phyloP scores from a whole-genome alignment of 495 filamentous ascomycete species.

The Daldinia grandis region DNA sequence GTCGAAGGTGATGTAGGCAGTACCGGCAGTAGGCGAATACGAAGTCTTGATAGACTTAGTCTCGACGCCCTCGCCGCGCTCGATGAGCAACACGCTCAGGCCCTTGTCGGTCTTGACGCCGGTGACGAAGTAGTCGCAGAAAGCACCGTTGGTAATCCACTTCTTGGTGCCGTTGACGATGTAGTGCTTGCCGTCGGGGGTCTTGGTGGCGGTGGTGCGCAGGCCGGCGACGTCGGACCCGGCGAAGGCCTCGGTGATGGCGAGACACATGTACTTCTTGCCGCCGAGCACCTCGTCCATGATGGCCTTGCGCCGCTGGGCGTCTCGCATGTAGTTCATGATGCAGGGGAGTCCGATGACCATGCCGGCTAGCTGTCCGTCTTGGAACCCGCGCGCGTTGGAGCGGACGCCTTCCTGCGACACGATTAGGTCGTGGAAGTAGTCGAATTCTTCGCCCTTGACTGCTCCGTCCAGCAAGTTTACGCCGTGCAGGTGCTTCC shows the following conservation, averaged over 20 bases:
- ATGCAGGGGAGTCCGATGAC: constrained; percentile 83
- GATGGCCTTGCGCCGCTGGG: constrained; percentile 69
- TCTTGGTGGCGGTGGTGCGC: constrained; percentile 82
- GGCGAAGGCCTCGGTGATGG: constrained; percentile 90
- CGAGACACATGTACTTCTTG: constrained; percentile 87
- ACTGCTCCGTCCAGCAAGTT: constrained; percentile 74
- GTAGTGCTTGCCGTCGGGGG: constrained; percentile 82
- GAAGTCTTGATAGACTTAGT: constrained; percentile 85
- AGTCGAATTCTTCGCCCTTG: constrained; percentile 83
- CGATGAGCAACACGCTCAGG: constrained; percentile 79
- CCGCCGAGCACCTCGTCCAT: constrained; percentile 77
- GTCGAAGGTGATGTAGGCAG: constrained; percentile 83
- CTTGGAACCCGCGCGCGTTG: constrained; percentile 73
- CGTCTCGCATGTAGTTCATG: constrained; percentile 78
- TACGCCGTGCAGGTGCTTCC: constrained; percentile 79
- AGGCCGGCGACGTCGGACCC: constrained; percentile 87
- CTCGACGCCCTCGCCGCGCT: constrained; percentile 73
- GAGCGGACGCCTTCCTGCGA: constrained; percentile 75
- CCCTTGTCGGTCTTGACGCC: constrained; percentile 86
- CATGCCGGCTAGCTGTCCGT: constrained; percentile 78
- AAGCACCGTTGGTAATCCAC: constrained; percentile 93
- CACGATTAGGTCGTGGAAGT: constrained; percentile 83
- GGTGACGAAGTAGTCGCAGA: constrained; percentile 82
- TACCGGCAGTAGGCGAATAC: constrained; percentile 82
- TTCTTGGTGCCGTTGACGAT: constrained; percentile 92